Evolutionary conservation across 1,139 yeast genomes (phyloP).

Genomic region (Diutina neorugosa): DNA sequence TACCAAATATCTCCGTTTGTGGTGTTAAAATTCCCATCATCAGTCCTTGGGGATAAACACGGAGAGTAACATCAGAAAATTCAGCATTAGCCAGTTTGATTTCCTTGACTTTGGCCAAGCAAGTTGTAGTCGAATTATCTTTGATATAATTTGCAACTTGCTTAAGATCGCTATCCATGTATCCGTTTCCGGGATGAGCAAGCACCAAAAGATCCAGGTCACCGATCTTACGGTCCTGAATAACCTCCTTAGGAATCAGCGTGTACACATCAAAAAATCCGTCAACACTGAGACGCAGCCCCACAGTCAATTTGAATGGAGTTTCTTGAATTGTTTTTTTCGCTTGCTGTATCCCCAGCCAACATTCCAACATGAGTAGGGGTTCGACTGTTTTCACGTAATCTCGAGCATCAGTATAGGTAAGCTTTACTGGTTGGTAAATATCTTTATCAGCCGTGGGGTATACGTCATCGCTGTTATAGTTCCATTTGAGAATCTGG

Average conservation of each 20-base stretch:
- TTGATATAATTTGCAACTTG: constrained; percentile 17
- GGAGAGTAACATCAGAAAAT: constrained; percentile 57
- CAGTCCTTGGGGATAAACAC: constrained; percentile 44
- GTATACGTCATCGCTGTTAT: constrained; percentile 39
- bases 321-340: constrained; percentile 49
- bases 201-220: constrained; percentile 76
- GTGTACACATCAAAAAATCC: constrained; percentile 83
- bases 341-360: constrained; percentile 80
- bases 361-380: constrained; percentile 73
- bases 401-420: constrained; percentile 45
- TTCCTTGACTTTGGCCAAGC: constrained; percentile 71
- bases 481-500: constrained; percentile 69
- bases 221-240: constrained; percentile 42
- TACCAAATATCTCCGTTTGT: constrained; percentile 48
- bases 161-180: constrained; percentile 6
- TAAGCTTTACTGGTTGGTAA: constrained; percentile 27
- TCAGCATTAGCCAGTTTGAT: constrained; percentile 56
- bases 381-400: constrained; percentile 69
- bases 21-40: constrained; percentile 51
- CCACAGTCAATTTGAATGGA: constrained; percentile 61
- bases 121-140: constrained; percentile 23
- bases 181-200: constrained; percentile 25
- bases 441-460: constrained; percentile 39
- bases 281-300: constrained; percentile 74
- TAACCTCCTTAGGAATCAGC: constrained; percentile 44